Evolutionary conservation across 108 stramenopile species (phyloP).

Genomic region (Aurantiochytrium sp.): DNA sequence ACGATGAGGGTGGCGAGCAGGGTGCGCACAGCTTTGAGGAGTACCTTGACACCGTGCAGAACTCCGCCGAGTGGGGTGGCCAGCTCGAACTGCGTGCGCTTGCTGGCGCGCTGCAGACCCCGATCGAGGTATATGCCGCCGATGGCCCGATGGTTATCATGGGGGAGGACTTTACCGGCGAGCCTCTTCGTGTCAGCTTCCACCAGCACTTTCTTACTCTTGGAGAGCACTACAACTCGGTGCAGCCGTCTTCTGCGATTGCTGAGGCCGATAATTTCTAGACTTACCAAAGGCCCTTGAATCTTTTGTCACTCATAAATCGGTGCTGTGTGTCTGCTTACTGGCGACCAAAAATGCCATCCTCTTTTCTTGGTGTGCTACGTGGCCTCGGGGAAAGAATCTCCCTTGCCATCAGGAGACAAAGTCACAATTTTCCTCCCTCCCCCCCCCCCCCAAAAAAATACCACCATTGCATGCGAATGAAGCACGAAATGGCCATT

Average conservation of each 20-base stretch:
- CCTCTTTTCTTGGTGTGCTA: no score
- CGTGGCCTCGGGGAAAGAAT: no score
- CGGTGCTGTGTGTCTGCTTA: no score
- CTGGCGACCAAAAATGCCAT: no score
- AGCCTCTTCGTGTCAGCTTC: constrained; percentile 69
- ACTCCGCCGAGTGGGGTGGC: constrained; percentile 86
- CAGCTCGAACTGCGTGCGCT: constrained; percentile 87
- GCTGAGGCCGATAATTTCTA: background rate
- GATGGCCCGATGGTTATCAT: constrained; percentile 32
- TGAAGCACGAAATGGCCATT: no score
- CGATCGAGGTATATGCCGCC: constrained; percentile 73
- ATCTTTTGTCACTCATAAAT: no score
- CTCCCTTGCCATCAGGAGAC: no score
- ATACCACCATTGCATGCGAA: no score
- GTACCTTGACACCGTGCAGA: constrained; percentile 70
- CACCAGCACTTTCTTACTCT: constrained; percentile 92
- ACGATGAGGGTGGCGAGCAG: background rate
- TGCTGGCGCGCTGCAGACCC: constrained; percentile 58
- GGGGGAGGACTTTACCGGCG: constrained; percentile 33
- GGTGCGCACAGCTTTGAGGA: constrained; percentile 60
- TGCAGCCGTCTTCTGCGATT: constrained; percentile 25
- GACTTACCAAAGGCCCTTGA: no score
- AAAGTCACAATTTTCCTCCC: no score
- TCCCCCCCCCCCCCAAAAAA: no score
- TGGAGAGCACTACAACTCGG: constrained; percentile 96